Evolutionary conservation across 495 filamentous ascomycete genomes (phyloP), one percentile per base, ranked within the genome.

Genomic region (Parathielavia appendiculata): DNA sequence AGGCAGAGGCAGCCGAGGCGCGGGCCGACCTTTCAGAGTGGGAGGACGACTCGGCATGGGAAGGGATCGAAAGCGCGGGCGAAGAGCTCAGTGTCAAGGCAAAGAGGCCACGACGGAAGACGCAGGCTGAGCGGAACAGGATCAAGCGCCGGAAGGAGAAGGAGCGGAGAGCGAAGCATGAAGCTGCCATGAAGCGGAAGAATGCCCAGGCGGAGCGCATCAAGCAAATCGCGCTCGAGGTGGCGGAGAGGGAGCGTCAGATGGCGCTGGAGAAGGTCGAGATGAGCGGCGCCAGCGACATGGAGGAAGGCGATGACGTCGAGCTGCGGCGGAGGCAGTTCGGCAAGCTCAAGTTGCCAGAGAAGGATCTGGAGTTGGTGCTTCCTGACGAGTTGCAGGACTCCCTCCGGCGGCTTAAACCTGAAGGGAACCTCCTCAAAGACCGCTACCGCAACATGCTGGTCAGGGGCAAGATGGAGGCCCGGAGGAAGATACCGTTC

Each of bases 341-440:
- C 7, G 89, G 93, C 60, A 93, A 89, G 72, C 71, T 80, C 63
- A 88, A 82, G 61, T 67, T 92, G 14, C 91, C 91, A 0, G 84
- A 91, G 63, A 86, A 87, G 62, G 82, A 84, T 7, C 76, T 97
- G 44, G 93, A 98, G 66, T 73, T 98, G 44, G 90, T 96, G 6
- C 79, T 98, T 30, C 90, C 91, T 4, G 92, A 97, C 63, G 93
- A 98, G 71, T 78, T 98, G 43, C 87, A 92, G 66, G 93, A 98
- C 57, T 96, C 90, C 5, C 75, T 98, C 35, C 80, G 93, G 49
- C 73, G 86, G 14, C 78, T 98, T 52, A 97, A 95, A 74, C 93
- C 93, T 2, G 92, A 98, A 72, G 93, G 93, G 17, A 95, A 96
- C 64, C 75, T 97, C 39, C 76, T 97, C 63, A 89, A 90, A 62